phyloP scores from a whole-genome alignment of 768 basidiomycete species.

The Leccinum longicurvipes region DNA sequence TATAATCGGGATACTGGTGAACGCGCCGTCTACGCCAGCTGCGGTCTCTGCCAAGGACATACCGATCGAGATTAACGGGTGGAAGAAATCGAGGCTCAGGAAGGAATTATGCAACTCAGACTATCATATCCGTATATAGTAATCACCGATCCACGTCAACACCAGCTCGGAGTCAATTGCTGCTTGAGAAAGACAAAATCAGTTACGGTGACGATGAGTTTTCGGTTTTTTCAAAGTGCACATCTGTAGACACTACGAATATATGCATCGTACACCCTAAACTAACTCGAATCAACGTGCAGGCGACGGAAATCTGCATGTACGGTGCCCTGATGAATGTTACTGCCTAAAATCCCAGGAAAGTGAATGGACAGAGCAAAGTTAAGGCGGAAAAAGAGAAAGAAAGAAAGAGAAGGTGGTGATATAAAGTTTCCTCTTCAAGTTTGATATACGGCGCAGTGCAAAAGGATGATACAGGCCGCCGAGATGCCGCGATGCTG shows the following conservation, averaged over 20 bases:
- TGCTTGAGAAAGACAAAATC: neutral
- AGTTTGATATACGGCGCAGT: too few relatives aligned
- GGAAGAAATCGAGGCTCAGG: neutral
- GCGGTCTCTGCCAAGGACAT: conserved; percentile 25
- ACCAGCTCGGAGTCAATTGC: neutral
- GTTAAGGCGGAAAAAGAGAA: neutral
- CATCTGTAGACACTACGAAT: neutral
- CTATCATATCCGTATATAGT: too few relatives aligned
- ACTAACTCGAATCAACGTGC: neutral
- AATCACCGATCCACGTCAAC: too few relatives aligned
- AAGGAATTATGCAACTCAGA: neutral
- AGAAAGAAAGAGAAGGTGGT: neutral
- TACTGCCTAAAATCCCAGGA: neutral
- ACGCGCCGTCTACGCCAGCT: conserved; percentile 16
- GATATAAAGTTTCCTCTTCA: neutral
- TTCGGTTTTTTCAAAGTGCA: neutral
- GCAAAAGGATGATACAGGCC: neutral
- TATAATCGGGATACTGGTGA: conserved; percentile 25
- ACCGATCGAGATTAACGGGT: neutral
- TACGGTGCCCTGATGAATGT: neutral
- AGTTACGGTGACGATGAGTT: neutral
- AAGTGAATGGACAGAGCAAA: conserved; percentile 2
- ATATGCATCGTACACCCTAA: neutral
- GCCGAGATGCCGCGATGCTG: neutral
- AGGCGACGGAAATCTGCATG: conserved; percentile 1